Conservation (phyloP, 148 eudicot genomes). For the Diospyros lotus region DNA sequence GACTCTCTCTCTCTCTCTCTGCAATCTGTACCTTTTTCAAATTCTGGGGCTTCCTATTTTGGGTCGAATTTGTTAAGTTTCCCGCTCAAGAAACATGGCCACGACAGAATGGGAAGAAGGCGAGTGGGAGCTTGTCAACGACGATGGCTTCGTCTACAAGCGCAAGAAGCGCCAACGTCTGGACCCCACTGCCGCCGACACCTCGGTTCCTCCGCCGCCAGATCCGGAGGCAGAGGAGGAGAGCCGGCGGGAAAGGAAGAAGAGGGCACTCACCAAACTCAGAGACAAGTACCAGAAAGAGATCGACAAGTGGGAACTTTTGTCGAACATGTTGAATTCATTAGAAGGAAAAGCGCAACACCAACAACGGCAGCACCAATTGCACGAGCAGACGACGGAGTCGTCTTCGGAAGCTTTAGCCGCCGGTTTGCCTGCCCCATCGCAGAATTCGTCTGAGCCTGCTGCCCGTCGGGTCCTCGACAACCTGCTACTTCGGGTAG, state of each 20-base stretch:
- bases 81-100: conserved; percentile 13
- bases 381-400: not conserved
- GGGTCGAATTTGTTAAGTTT: not conserved
- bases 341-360: conserved; percentile 25
- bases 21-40: no score
- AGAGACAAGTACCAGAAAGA: conserved; percentile 50
- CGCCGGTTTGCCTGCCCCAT: conserved; percentile 1
- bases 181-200: conserved; percentile 20
- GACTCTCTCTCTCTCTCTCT: no score
- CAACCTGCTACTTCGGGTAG: conserved; percentile 33
- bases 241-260: conserved; percentile 37
- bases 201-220: conserved; percentile 29
- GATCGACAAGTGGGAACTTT: conserved; percentile 56
- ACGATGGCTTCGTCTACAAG: conserved; percentile 66
- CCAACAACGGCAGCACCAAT: not conserved
- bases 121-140: conserved; percentile 62
- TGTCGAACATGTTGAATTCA: conserved; percentile 54
- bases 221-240: conserved; percentile 46
- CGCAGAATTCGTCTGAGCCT: conserved; percentile 15
- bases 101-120: conserved; percentile 18
- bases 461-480: conserved; percentile 16
- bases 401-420: not conserved
- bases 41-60: no score
- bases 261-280: conserved; percentile 33
- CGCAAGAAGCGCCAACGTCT: conserved; percentile 48